Percentiles rank a stretch among this genome's conserved stretches.
Evolutionary conservation across 495 filamentous ascomycete species (phyloP).

Genomic region (Friedmanniomyces endolithicus): DNA sequence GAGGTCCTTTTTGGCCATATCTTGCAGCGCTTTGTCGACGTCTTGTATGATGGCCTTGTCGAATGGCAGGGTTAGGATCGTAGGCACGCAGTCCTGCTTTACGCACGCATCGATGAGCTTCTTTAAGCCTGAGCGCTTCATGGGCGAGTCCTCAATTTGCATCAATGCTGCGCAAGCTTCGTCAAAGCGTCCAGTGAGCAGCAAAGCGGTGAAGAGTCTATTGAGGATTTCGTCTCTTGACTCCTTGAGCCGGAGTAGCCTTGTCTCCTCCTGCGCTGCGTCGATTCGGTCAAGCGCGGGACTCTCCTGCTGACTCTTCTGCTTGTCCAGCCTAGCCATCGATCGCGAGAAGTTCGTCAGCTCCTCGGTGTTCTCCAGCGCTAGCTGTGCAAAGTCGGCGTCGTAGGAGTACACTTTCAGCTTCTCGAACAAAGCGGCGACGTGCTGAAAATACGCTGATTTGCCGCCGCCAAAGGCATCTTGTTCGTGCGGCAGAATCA

Average conservation of each 20-base stretch:
- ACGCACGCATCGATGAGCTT: constrained; percentile 11
- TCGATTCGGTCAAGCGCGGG: background rate
- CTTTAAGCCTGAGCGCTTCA: constrained; percentile 3
- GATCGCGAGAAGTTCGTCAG: constrained; percentile 1
- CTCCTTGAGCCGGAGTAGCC: constrained; percentile 8
- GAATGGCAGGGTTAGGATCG: constrained; percentile 65
- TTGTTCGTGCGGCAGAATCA: constrained; percentile 60
- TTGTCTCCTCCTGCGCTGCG: constrained; percentile 1
- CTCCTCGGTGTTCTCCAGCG: constrained; percentile 41
- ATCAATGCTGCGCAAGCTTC: constrained; percentile 68
- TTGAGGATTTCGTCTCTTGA: constrained; percentile 54
- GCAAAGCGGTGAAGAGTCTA: constrained; percentile 68
- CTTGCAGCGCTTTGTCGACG: constrained; percentile 64
- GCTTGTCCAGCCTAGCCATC: constrained; percentile 9
- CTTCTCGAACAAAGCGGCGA: constrained; percentile 69
- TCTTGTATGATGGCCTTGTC: constrained; percentile 48
- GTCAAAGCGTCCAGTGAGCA: constrained; percentile 64
- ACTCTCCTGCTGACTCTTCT: constrained; percentile 7
- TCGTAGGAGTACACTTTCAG: constrained; percentile 57
- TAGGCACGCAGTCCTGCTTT: constrained; percentile 1
- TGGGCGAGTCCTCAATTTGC: constrained; percentile 1
- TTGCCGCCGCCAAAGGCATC: constrained; percentile 64
- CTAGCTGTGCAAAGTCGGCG: constrained; percentile 69
- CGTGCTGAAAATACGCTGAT: constrained; percentile 68
- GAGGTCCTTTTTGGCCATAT: constrained; percentile 46